phyloP scores from a whole-genome alignment of 371 early-diverging fungal species.

The Actinomortierella ambigua region DNA sequence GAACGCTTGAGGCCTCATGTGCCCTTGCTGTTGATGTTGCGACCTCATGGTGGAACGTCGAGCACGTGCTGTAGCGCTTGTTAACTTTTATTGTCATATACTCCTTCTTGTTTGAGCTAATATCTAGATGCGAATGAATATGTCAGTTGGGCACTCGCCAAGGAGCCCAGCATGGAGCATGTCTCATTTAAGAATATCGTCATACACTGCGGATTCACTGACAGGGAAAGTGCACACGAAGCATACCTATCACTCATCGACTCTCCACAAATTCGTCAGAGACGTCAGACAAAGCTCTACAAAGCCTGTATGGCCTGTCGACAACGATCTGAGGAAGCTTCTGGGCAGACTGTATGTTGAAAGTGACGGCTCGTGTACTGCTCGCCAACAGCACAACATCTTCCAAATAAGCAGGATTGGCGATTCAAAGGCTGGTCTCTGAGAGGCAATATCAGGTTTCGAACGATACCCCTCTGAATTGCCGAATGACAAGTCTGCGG shows the following conservation, averaged over 20 bases:
- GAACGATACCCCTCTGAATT: neutral
- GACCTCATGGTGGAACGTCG: neutral
- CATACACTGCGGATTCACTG: conserved; percentile 8
- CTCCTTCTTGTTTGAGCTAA: conserved; percentile 5
- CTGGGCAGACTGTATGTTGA: neutral
- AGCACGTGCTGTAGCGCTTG: neutral
- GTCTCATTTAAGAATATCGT: conserved; percentile 14
- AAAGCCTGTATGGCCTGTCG: no score
- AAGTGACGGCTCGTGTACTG: neutral
- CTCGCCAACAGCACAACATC: neutral
- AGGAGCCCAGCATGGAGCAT: conserved; percentile 14
- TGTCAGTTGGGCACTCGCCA: conserved; percentile 11
- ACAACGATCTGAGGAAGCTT: no score
- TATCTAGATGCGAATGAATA: conserved; percentile 3
- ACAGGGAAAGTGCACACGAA: no score
- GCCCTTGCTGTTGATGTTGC: conserved; percentile 14
- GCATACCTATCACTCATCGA: neutral
- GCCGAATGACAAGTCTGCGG: neutral
- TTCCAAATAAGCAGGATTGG: neutral
- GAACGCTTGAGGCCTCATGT: conserved; percentile 17
- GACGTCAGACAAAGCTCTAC: no score
- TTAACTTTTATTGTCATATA: conserved; percentile 9
- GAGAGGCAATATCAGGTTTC: neutral
- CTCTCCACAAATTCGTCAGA: no score
- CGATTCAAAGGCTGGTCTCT: neutral